These are phyloP conservation scores for Mycena vitilis DNA, from an alignment of 768 basidiomycete genomes.

Conservation along the genomic window DNA sequence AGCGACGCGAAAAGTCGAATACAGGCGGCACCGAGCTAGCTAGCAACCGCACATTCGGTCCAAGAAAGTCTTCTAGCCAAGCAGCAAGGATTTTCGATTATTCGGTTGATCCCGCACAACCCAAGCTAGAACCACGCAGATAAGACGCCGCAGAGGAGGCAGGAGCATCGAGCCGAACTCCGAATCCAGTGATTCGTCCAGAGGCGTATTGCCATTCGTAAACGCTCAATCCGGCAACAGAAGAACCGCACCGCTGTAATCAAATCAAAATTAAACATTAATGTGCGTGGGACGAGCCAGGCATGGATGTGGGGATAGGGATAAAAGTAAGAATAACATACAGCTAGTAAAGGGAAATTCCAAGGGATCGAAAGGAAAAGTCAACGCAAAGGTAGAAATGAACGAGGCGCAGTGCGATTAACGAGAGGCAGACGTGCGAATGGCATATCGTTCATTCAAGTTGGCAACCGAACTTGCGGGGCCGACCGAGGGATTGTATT, in stretches of 20 bases:
- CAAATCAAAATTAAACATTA: neutral
- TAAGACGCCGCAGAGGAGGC: neutral
- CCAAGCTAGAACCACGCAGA: neutral
- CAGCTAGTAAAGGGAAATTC: too few relatives aligned
- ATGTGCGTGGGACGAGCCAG: neutral
- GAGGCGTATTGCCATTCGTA: neutral
- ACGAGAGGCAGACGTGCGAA: neutral
- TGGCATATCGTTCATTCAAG: neutral
- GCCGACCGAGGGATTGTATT: neutral
- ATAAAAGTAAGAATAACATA: neutral
- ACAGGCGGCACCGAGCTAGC: conserved; percentile 5
- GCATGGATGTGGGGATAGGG: neutral
- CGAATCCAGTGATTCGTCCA: neutral
- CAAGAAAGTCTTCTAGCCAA: neutral
- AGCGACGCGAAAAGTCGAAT: too few relatives aligned
- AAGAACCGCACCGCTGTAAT: neutral
- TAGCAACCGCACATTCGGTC: neutral
- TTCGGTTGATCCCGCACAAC: too few relatives aligned
- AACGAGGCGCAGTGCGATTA: neutral
- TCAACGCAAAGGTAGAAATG: neutral
- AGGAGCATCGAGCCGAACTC: neutral
- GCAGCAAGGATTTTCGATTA: neutral
- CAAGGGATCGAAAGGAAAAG: neutral
- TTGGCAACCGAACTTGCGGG: neutral
- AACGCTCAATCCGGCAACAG: conserved; percentile 12